These are phyloP conservation scores for Celoporthe dispersa DNA, from an alignment of 2,329 filamentous ascomycete genomes.

Conservation along the genomic window DNA sequence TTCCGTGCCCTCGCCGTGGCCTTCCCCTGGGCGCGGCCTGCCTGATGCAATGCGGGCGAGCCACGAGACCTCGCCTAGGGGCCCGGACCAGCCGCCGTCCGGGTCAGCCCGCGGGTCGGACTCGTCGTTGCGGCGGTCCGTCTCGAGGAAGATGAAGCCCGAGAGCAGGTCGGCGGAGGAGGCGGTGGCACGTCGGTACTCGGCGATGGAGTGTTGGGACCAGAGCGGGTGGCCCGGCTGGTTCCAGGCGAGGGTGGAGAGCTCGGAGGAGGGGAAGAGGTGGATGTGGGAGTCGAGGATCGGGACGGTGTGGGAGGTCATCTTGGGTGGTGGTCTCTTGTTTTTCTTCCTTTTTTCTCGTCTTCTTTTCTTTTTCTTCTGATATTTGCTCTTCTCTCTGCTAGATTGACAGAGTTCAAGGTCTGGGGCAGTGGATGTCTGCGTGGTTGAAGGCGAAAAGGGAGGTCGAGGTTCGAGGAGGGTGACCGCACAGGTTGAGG, in stretches of 20 bases:
- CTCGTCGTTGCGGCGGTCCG: slow-evolving; percentile 68
- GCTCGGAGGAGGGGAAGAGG: slow-evolving; percentile 74
- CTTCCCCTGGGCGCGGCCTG: slow-evolving; percentile 58
- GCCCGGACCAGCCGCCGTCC: slow-evolving; percentile 64
- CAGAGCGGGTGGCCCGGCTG: slow-evolving; percentile 61
- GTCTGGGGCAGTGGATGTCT: too few species aligned
- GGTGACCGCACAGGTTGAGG: background rate
- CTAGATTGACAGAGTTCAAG: too few species aligned
- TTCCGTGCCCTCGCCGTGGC: slow-evolving; percentile 50
- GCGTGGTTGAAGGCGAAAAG: too few species aligned
- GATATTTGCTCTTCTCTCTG: too few species aligned
- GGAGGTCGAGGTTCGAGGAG: background rate
- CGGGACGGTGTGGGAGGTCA: slow-evolving; percentile 44
- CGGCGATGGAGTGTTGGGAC: slow-evolving; percentile 64
- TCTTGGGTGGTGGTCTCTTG: slow-evolving; percentile 1
- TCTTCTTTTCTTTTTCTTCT: background rate
- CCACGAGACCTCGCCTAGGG: slow-evolving; percentile 74
- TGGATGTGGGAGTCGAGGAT: slow-evolving; percentile 94
- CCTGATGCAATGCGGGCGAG: slow-evolving; percentile 69
- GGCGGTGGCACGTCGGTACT: slow-evolving; percentile 60
- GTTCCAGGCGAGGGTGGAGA: slow-evolving; percentile 73
- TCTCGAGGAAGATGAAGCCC: slow-evolving; percentile 84
- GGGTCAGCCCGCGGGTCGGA: slow-evolving; percentile 34
- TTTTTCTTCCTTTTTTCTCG: background rate
- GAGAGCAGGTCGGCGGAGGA: slow-evolving; percentile 50